Evolutionary conservation across 2,329 filamentous ascomycete genomes (phyloP), one percentile per base, ranked within the genome.

Genomic region (Phaeosphaeria sp.): DNA sequence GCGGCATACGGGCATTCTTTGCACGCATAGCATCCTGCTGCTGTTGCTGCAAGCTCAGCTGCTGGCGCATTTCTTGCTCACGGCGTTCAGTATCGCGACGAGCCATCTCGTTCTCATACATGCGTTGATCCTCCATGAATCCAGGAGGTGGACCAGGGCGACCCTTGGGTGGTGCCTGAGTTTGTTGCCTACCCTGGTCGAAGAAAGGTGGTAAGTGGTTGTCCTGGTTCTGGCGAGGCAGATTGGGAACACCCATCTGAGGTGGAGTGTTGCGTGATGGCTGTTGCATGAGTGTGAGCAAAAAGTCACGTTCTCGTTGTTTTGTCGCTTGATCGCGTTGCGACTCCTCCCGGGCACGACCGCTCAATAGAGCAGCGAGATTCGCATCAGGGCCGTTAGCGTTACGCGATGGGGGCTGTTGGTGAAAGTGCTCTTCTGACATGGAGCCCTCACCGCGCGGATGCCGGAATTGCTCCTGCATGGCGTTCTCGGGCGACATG

Each of bases 231-330:
- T 71, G 74, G n/a, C 77, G 75, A 46, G 78, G 75, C 47, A 74
- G 51, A 59, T 73, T 71, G 50, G 73, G 74, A 49, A 70, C 67
- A 24, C 68, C 67, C 61, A 71, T 59, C 45, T 75, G 74, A 43
- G 73, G 74, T 7, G 74, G 73, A 2, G 74, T 76, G 25, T 56
- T 65, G 20, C 72, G 69, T 4, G 67, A 63, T 11, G 82, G 80
- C 68, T 85, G 83, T 65, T 89, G 87, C 91, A 97, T 95, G 27
- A 97, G 83, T 60, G 89, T 91, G 77, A 96, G 91, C 49, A 97
- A 80, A 73, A 95, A 93, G 63, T 96, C 91, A n/a, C 90, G 87
- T 67, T 94, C 73, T 27, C 91, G 66, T 83, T 86, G 73, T 85
- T 88, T 72, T 80, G 69, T 60, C 61, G 71, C 61, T 74, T 67